These are phyloP conservation scores for Manihot esculenta DNA, from an alignment of 441 rosid species.

Conservation along the genomic window DNA sequence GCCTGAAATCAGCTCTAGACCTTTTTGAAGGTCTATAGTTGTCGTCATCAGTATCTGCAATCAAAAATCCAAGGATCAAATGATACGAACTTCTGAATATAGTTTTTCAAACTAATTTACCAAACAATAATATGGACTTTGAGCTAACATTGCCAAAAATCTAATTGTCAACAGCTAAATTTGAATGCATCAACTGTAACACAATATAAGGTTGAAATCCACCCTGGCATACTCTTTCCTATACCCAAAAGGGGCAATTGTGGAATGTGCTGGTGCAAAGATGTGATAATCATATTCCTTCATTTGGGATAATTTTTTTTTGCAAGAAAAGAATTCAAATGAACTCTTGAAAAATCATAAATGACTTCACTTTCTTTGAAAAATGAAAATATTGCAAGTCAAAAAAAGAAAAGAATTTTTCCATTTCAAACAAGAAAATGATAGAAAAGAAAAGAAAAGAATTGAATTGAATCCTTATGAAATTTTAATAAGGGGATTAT, in stretches of 20 bases:
- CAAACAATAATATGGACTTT: background rate
- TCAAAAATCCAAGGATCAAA: constrained; percentile 12
- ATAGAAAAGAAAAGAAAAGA: no score
- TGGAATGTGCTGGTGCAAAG: background rate
- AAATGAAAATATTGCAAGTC: no score
- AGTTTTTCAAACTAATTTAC: background rate
- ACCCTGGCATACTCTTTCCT: background rate
- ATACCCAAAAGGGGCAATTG: background rate
- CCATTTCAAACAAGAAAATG: no score
- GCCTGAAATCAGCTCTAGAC: constrained; percentile 71
- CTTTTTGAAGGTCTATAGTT: constrained; percentile 82
- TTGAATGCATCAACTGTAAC: background rate
- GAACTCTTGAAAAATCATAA: no score
- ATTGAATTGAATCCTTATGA: no score
- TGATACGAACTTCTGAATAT: background rate
- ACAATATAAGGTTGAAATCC: background rate
- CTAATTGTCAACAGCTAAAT: background rate
- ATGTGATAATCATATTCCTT: no score
- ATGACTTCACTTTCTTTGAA: no score
- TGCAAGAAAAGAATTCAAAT: no score
- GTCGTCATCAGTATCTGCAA: constrained; percentile 81
- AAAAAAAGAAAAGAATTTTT: no score
- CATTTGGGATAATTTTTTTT: no score
- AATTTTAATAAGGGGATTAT: no score
- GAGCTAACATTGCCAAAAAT: background rate